Evolutionary conservation across 257 asterid species (phyloP), one percentile per base, ranked within the genome.

Genomic region (Solanum verrucosum): DNA sequence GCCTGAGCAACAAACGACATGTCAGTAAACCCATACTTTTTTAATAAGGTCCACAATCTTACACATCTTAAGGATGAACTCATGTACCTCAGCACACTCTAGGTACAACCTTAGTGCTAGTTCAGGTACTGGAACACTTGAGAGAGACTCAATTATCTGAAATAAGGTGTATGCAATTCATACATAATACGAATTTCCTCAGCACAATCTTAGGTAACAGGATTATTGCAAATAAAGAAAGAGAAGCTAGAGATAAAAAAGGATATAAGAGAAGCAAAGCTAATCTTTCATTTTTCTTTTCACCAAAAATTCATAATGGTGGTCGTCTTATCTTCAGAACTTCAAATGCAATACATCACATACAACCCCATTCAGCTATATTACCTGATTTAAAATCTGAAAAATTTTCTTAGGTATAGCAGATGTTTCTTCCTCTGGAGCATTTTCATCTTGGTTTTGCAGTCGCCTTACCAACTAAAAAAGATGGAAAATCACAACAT

Each of bases 51-150:
- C 85, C 68, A 46, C 68, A 27, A 29, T 29, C 65, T 60, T 75
- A 74, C 65, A 83, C 5, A 38, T 46, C 89, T 27, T 87, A 90
- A 82, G 49, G 77, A 83, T 31, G 78, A 68, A 84, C 13, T 31
- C 27, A 73, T 79, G 85, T 94, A 97, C 99, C 99, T 97, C 99
- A 87, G 99, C 99, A 90, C 99, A 97, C 89, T 97, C 96, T 88
- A 96, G 92, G 92, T 96, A 97, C 88, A 97, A 90, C 84, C 90
- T 93, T 87, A 97, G 87, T 78, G 99, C 98, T 84, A 97, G 93
- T 92, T 95, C 98, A 89, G 99, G 97, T 38, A 92, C 98, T 29
- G 98, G 98, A 90, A 97, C 93, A 88, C 92, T 91, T 91, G 98
- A 90, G 89, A 97, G 91, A 60, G 93, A 93, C 90, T 97, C 99